A percentile compares a stretch with the other conserved stretches of the same genome.
These are phyloP conservation scores for Syzygium jambos DNA, from an alignment of 345 rosid genomes.

Conservation along the genomic window DNA sequence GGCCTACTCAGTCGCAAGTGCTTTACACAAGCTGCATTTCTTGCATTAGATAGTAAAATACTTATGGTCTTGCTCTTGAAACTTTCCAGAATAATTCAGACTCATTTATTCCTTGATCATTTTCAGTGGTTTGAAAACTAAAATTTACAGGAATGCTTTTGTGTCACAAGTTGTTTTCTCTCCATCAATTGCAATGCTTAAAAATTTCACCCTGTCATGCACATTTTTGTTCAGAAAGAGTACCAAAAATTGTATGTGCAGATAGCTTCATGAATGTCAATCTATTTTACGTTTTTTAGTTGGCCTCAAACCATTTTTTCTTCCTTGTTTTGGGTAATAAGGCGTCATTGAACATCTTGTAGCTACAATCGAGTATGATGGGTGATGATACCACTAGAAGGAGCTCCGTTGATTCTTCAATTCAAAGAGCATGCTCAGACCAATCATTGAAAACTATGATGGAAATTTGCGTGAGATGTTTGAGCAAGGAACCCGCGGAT, in stretches of 20 bases:
- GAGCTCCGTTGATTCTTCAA: constrained; percentile 51
- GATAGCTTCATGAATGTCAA: neutral
- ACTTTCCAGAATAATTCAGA: neutral
- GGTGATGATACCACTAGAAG: constrained; percentile 44
- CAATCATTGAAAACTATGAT: constrained; percentile 75
- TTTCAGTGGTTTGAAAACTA: neutral
- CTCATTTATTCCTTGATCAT: neutral
- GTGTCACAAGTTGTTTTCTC: too few relatives aligned
- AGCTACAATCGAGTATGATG: constrained; percentile 51
- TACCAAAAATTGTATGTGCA: neutral
- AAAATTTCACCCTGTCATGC: neutral
- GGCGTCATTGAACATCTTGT: neutral
- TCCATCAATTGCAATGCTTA: neutral
- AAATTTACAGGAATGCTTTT: neutral
- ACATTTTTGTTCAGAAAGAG: neutral
- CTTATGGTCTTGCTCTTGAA: neutral
- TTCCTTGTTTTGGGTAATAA: neutral
- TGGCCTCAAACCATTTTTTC: neutral
- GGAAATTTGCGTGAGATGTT: constrained; percentile 72
- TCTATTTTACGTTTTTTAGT: neutral
- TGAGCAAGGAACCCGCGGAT: constrained; percentile 45
- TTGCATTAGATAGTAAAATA: neutral
- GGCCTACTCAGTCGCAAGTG: neutral
- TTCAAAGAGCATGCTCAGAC: constrained; percentile 50
- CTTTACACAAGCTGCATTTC: neutral